Evolutionary conservation across 306 rosid species (phyloP), one percentile per base, ranked within the genome.

Genomic region (Cucumis melo): DNA sequence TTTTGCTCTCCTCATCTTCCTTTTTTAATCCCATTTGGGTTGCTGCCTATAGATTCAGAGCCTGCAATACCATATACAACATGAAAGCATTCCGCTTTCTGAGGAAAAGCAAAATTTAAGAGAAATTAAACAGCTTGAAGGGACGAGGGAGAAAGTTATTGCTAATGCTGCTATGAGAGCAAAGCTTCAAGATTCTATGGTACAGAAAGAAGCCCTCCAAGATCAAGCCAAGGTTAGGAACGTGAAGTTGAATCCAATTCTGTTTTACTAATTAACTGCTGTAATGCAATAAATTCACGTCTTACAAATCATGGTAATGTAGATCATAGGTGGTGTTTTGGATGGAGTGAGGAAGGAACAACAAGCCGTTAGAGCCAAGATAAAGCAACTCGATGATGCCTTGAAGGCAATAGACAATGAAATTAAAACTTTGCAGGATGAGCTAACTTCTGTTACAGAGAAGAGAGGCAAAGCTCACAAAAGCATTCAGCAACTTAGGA

Each of bases 61-160:
- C 81, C 81, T 91, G 61, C 86, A 92, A 55, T 94, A 92, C 87
- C 88, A 82, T 81, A 95, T 95, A 46, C 99, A 95, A 77, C 99
- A 95, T 10, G 99, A 95, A 87, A 95, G 98, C 86, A 95, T 95
- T 81, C 86, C 97, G 1, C 82, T 95, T 84, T 7, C 87, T 0
- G 99, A 95, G 88, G 99, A 95, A 81, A 95, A 92, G 85, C 92
- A 88, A 81, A 53, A 92, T 63, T 88, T 95, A 78, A 90, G 90
- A 78, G 99, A 95, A 72, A 95, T 95, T 68, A 95, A 89, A 82
- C 97, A 89, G 80, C 96, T 95, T 75, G 99, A 95, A 82, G 91
- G 90, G 75, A 95, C 99, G 54, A 89, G 98, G 88, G 91, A 86
- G 58, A 84, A 90, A 63, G 99, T 95, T 79, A 21, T 89, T 77